These are phyloP conservation scores for Dactylellina cionopaga DNA, from an alignment of 2,329 filamentous ascomycete species.

Conservation along the genomic window DNA sequence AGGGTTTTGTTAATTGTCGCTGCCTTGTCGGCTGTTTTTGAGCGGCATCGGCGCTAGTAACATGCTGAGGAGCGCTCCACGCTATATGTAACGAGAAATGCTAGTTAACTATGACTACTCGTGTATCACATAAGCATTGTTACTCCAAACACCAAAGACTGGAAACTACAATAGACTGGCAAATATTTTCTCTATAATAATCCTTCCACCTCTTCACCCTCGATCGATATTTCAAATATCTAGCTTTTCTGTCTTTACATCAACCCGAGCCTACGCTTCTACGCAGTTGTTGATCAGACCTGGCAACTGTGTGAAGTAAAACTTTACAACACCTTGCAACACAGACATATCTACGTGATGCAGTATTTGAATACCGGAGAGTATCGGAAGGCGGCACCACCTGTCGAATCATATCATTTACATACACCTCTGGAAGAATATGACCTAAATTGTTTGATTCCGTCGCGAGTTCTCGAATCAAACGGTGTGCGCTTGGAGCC, in stretches of 20 bases:
- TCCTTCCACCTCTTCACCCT: too few species aligned
- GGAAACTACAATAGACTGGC: too few species aligned
- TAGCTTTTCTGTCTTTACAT: too few species aligned
- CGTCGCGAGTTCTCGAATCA: conserved; percentile 38
- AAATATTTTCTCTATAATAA: too few species aligned
- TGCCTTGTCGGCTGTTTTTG: neutral
- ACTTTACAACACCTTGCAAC: conserved; percentile 8
- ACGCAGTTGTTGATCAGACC: too few species aligned
- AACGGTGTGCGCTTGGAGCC: conserved; percentile 42
- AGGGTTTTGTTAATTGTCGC: too few species aligned
- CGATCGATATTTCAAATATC: too few species aligned
- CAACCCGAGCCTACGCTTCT: too few species aligned
- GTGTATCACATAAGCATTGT: too few species aligned
- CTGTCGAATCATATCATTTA: conserved; percentile 37
- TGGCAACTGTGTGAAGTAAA: too few species aligned
- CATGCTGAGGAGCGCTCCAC: conserved; percentile 5
- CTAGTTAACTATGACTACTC: neutral
- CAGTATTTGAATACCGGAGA: conserved; percentile 36
- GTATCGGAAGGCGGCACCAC: conserved; percentile 4
- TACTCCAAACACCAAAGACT: too few species aligned
- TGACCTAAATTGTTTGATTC: conserved; percentile 41
- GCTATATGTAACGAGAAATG: neutral
- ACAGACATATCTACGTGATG: neutral
- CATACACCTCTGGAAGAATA: conserved; percentile 38
- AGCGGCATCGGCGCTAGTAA: conserved; percentile 40